phyloP scores from a whole-genome alignment of 306 rosid genomes.

The Gynostemma pentaphyllum region DNA sequence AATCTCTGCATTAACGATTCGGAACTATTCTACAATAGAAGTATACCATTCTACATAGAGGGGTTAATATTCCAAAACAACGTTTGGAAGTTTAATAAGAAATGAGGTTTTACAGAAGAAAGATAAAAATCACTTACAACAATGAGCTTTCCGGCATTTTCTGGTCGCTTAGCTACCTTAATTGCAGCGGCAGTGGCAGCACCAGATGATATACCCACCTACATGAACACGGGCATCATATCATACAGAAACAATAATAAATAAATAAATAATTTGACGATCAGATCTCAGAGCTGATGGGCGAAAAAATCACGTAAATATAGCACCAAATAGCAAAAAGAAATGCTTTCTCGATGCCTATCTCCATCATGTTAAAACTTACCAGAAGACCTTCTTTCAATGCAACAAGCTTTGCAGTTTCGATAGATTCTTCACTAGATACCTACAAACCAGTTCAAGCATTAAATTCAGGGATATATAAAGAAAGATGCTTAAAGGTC shows the following conservation, averaged over 20 bases:
- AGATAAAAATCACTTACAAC: slow-evolving; percentile 43
- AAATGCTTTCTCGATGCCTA: not conserved
- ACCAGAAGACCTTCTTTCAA: slow-evolving; percentile 67
- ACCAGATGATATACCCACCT: slow-evolving; percentile 98
- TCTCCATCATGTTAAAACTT: slow-evolving; percentile 4
- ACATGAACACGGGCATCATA: slow-evolving; percentile 8
- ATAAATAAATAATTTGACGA: not conserved
- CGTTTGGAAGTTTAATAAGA: not conserved
- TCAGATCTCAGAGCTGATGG: not conserved
- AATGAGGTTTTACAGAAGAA: not conserved
- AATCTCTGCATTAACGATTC: not conserved
- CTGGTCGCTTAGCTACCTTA: slow-evolving; percentile 69
- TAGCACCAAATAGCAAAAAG: not conserved
- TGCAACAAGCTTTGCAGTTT: slow-evolving; percentile 80
- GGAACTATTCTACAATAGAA: not conserved
- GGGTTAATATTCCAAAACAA: not conserved
- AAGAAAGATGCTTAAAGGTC: not conserved
- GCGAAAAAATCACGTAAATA: not conserved
- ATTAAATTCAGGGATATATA: not conserved
- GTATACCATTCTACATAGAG: not conserved
- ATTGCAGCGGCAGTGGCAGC: slow-evolving; percentile 89
- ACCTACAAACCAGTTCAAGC: slow-evolving; percentile 24
- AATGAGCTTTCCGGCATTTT: slow-evolving; percentile 84
- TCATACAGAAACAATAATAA: not conserved
- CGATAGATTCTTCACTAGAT: slow-evolving; percentile 81